Conservation (phyloP, 257 asterid genomes). For the Capsicum baccatum region DNA sequence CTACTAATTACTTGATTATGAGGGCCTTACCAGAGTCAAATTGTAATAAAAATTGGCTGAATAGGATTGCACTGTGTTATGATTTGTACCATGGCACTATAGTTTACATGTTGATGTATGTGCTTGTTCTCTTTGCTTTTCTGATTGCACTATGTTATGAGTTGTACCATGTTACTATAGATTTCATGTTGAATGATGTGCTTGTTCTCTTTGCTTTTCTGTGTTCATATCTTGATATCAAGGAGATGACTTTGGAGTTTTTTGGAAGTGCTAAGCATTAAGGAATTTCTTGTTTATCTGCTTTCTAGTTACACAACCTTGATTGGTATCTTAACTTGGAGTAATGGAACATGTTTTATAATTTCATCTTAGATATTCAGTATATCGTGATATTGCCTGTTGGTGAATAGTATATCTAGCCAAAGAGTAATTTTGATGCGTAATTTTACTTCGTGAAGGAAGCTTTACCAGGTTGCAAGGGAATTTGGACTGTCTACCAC, state of each 20-base stretch:
- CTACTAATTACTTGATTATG: conserved; percentile 15
- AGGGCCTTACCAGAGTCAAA: neutral
- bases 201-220: conserved; percentile 17
- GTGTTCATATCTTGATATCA: neutral
- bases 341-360: neutral
- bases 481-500: conserved; percentile 99
- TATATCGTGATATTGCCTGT: neutral
- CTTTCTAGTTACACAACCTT: neutral
- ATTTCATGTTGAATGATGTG: conserved; percentile 12
- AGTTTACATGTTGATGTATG: neutral
- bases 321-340: conserved; percentile 18
- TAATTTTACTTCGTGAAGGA: conserved; percentile 55
- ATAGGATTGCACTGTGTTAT: neutral
- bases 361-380: neutral
- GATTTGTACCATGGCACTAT: neutral
- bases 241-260: neutral
- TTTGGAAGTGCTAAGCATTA: neutral
- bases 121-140: conserved; percentile 13
- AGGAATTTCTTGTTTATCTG: neutral
- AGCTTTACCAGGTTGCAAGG: conserved; percentile 93
- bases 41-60: neutral
- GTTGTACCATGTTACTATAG: neutral
- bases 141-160: neutral
- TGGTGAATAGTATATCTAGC: conserved; percentile 10
- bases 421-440: neutral